Evolutionary conservation across 192 early-diverging fungal genomes (phyloP).

Genomic region (Coemansia pectinata): DNA sequence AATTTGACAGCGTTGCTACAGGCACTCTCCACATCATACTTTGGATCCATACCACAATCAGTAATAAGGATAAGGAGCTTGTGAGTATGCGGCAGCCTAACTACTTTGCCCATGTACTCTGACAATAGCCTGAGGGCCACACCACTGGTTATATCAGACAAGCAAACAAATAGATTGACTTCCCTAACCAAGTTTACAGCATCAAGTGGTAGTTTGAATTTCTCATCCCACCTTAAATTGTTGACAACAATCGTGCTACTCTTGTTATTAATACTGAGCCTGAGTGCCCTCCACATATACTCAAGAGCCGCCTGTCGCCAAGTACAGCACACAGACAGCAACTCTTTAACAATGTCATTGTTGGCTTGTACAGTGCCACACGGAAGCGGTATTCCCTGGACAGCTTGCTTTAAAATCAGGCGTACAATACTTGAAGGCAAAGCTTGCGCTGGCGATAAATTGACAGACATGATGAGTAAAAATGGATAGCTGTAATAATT

Average conservation of each 20-base stretch:
- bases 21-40: not conserved
- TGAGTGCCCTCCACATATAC: not conserved
- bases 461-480: not conserved
- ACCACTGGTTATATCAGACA: not conserved
- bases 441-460: not conserved
- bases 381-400: not conserved
- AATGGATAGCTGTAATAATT: not conserved
- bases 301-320: not conserved
- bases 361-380: not conserved
- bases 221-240: not conserved
- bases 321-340: not conserved
- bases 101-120: not conserved
- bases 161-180: not conserved
- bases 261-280: not conserved
- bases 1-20: not conserved
- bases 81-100: not conserved
- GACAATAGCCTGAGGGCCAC: not conserved
- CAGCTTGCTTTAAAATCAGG: not conserved
- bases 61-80: not conserved
- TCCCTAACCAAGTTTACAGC: not conserved
- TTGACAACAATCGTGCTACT: not conserved
- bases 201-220: not conserved
- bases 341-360: not conserved
- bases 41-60: not conserved
- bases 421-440: not conserved